Evolutionary conservation across 768 basidiomycete genomes (phyloP), one percentile per base, ranked within the genome.

Genomic region (Naganishia randhawae): DNA sequence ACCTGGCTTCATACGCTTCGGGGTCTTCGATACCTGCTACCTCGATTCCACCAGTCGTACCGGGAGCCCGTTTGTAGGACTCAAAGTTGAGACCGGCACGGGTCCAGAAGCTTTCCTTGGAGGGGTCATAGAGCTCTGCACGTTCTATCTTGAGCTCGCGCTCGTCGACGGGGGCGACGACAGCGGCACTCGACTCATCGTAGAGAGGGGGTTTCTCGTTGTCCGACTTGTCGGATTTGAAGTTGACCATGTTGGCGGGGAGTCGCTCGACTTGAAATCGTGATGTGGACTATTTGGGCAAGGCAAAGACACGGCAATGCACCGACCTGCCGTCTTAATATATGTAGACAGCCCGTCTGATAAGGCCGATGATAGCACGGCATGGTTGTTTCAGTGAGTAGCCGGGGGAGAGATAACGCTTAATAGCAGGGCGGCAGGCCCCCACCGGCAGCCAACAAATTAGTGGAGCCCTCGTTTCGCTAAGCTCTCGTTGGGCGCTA

Each of bases 11-110:
- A 3, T 50, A n/a, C 32, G 27, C 63, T 42, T 32, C 53, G 19
- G 69, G 63, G 48, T 69, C 69, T 16, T 69, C 69, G 22, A 65
- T 29, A 5, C 69, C 69, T 8, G 19, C 33, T 32, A 69, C 50
- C 2, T 65, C 19, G 41, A 65, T 63, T 19, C 69, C 69, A 27
- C 71, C 72, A 8, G 78, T 80, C 3, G 73, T 66, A n/a, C 80
- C 80, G 0, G 80, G 80, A 31, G 81, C 81, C 29, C 76, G 75
- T 72, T 81, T 81, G 77, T 79, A 81, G 19, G 74, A 75, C 70
- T 81, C 81, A n/a, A 69, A 65, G 68, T 67, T 80, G 65, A 80
- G 62, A 31, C 80, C 81, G 10, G 76, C 66, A 1, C 80, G 70
- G 0, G 80, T 81, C 70, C 66, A 66, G 48, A 72, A 33, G 13